Base-by-base conservation (phyloP, 352 stramenopile genomes). In the Phytopythium ostracodes region DNA sequence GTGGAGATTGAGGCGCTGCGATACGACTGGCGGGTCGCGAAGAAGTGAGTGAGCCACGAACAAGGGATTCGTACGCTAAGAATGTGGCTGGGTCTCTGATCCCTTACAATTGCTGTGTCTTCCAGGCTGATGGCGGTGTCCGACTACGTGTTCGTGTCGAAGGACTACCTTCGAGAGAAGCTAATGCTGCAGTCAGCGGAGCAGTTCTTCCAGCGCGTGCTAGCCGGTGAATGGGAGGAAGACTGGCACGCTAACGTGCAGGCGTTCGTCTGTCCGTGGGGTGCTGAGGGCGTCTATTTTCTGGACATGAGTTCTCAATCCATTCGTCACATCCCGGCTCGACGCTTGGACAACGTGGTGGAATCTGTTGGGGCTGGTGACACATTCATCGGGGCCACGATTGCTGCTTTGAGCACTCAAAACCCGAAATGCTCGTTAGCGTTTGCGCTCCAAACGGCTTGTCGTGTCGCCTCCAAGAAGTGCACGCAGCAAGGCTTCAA, bases 281-380 rank as follows among this genome's bases (percentile, higher is more conserved):
- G 77, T 9, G 53, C 59, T 3, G 66, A 87, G 1, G 82, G 82
- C 9, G 81, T 91, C 15, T 88, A 82, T 54, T 90, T 74, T 63
- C 59, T 81, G 27, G 62, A 81, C 12, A 70, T 74, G 44, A 43
- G 25, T 20, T 36, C 51, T 18, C 24, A n/a, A 52, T 57, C 29
- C 27, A 49, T 60, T 1, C 63, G 77, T 54, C 79, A 87, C 33
- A 74, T 88, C 10, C 33, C 63, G 6, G 67, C 81, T 51, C 49
- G 64, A 40, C 46, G 62, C 7, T 63, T 90, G 31, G 68, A 68
- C 14, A 12, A 35, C 20, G 68, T 87, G 1, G 64, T 91, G 29
- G 81, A 92, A 63, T 89, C 85, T 3, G 85, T 90, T 38, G 85
- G 85, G 5, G 85, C 85, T 5, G 85, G 85, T 6, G 82, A 94